phyloP scores from a whole-genome alignment of 2,329 filamentous ascomycete genomes.

The Tolypocladium inflatum region DNA sequence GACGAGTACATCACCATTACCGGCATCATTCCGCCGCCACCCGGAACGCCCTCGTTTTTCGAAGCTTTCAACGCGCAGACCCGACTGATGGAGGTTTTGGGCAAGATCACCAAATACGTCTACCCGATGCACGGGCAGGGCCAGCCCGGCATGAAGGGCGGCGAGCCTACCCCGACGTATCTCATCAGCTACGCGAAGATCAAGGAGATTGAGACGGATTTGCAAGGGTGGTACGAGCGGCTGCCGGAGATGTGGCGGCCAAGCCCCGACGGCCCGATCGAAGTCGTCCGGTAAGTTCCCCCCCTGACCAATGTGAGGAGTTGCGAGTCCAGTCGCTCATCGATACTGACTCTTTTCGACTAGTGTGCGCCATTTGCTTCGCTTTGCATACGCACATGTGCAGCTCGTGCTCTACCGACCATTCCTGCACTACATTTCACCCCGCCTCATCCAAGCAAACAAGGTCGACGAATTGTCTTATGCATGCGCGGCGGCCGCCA shows the following conservation, averaged over 20 bases:
- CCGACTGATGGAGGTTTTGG: slow-evolving; percentile 52
- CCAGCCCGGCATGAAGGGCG: slow-evolving; percentile 32
- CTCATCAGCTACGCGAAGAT: slow-evolving; percentile 55
- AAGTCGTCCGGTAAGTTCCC: slow-evolving; percentile 61
- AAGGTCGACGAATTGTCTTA: slow-evolving; percentile 68
- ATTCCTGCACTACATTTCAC: slow-evolving; percentile 75
- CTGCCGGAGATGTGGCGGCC: slow-evolving; percentile 72
- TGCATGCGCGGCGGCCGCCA: slow-evolving; percentile 56
- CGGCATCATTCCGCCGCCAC: slow-evolving; percentile 44
- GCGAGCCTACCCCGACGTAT: slow-evolving; percentile 40
- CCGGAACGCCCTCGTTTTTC: slow-evolving; percentile 48
- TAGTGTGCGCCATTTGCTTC: slow-evolving; percentile 62
- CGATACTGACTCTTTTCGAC: not conserved
- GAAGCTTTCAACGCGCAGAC: slow-evolving; percentile 59
- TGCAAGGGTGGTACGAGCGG: slow-evolving; percentile 53
- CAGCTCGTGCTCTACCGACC: slow-evolving; percentile 77
- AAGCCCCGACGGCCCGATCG: slow-evolving; percentile 63
- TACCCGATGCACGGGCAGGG: slow-evolving; percentile 53
- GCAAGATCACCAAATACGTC: slow-evolving; percentile 54
- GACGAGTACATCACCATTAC: slow-evolving; percentile 57
- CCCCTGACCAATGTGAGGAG: not conserved
- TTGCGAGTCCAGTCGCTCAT: not conserved
- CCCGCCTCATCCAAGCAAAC: slow-evolving; percentile 44
- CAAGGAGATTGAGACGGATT: slow-evolving; percentile 53
- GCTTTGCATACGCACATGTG: slow-evolving; percentile 74